Conservation (phyloP, 768 basidiomycete species). For the Ramaria rubella region DNA sequence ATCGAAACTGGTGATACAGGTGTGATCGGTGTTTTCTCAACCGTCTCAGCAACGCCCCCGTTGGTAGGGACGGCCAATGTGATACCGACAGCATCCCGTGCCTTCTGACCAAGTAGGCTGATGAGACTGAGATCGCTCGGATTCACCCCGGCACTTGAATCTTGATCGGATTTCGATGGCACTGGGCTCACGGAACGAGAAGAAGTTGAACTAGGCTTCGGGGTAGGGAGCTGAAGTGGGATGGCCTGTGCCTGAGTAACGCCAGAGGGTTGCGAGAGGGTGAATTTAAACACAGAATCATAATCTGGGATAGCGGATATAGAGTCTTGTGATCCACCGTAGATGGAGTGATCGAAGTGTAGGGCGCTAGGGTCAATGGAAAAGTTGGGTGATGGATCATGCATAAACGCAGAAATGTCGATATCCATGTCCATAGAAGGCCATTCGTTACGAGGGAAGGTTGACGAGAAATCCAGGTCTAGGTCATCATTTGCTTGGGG, state of each 20-base stretch:
- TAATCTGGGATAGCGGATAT: not conserved
- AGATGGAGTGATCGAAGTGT: not conserved
- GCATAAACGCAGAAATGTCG: constrained; percentile 3
- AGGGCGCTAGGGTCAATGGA: constrained; percentile 8
- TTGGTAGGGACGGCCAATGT: constrained; percentile 29
- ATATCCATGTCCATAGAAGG: constrained; percentile 4
- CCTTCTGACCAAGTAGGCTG: constrained; percentile 29
- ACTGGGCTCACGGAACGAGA: constrained; percentile 8
- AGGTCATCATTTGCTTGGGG: not conserved
- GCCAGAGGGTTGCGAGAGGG: not conserved
- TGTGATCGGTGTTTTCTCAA: not conserved
- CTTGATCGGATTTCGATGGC: not conserved
- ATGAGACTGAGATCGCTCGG: constrained; percentile 3
- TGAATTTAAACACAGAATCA: constrained; percentile 6
- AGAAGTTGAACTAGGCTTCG: not conserved
- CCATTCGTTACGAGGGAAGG: not conserved
- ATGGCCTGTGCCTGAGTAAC: not conserved
- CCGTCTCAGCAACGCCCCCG: not conserved
- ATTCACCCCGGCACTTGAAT: constrained; percentile 6
- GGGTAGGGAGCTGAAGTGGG: constrained; percentile 4
- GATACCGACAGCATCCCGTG: constrained; percentile 32
- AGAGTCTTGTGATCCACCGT: not conserved
- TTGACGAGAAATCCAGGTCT: not conserved
- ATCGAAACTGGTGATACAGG: not conserved
- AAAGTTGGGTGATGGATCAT: constrained; percentile 1